Base-by-base conservation (phyloP, 2,329 filamentous ascomycete species). In the Xylariaceae sp. region DNA sequence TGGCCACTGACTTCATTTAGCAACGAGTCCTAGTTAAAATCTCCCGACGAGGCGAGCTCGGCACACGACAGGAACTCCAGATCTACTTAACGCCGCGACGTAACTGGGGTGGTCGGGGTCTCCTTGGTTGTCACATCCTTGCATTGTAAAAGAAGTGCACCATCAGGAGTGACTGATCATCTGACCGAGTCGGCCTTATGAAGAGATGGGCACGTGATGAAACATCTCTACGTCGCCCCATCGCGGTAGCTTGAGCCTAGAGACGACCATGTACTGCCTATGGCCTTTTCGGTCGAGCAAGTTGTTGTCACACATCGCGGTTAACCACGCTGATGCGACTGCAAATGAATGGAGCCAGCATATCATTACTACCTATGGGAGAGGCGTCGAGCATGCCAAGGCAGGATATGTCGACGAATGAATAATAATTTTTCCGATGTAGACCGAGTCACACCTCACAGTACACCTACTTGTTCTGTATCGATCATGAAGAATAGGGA, bases 101-200 rank as follows among this genome's bases (percentile, higher is more conserved):
- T 42, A 79, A 92, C 67, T 99, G 94, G 92, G 92, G 92, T 61
- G 94, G 94, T 29, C 80, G 90, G 70, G 94, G 92, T 12, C 75
- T 95, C 69, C 74, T 99, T 64, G 92, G 92, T 51, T 99, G 92
- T 70, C 92, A 96, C 74, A 81, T 97, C 59, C 73, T 96, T 61
- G 90, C 89, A 22, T 62, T 95, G 53, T 95, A 75, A 52, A 29
- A 37, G 34, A 44, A 34, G 13, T 37, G 4, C 18, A 5, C n/a
- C 9, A 41, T 12, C 46, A 37, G 9, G 37, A 3, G 9, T 9
- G n/a, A 8, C 21, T 37, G 15, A 3, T 6, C 5, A 48, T 3
- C 16, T 29, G 21, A 49, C 30, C 26, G 13, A 34, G 13, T 49
- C 21, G 21, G 15, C 36, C 45, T 40, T 26, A 18, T 26, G 43